A percentile compares a stretch with the other conserved stretches of the same genome.
Evolutionary conservation across 495 filamentous ascomycete species (phyloP).

Genomic region (Hamigera avellanea): DNA sequence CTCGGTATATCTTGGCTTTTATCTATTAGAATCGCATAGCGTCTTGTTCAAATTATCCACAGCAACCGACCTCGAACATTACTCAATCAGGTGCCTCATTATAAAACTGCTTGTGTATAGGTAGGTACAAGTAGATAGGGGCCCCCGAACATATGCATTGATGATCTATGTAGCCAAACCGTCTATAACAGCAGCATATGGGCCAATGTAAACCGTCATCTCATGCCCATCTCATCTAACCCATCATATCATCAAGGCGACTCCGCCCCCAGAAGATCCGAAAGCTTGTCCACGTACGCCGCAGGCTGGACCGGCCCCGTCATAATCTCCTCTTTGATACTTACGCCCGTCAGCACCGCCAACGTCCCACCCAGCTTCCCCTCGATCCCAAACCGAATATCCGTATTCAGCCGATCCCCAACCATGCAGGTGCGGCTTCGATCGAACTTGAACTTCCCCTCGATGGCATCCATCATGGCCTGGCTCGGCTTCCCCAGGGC

Average conservation of each 20-base stretch:
- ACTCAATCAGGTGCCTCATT: no score
- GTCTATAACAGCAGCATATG: no score
- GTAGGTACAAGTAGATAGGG: no score
- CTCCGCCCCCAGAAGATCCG: conserved; percentile 49
- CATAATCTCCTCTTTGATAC: conserved; percentile 68
- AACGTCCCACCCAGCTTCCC: conserved; percentile 85
- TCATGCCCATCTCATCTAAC: no score
- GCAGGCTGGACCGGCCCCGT: conserved; percentile 56
- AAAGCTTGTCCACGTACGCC: conserved; percentile 71
- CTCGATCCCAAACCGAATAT: conserved; percentile 92
- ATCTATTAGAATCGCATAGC: no score
- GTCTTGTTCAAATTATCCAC: no score
- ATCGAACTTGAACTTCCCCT: conserved; percentile 88
- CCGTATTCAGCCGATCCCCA: conserved; percentile 86
- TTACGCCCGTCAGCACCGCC: conserved; percentile 84
- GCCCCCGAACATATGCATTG: no score
- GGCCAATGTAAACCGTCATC: no score
- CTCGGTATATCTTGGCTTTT: no score
- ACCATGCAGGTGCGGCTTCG: conserved; percentile 86
- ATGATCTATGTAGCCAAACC: no score
- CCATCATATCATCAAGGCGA: conserved; percentile 1
- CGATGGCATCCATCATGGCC: conserved; percentile 98
- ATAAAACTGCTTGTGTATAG: no score
- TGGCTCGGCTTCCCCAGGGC: conserved; percentile 89
- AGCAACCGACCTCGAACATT: no score